phyloP scores from a whole-genome alignment of 1,284 basidiomycete genomes.

The Blastosporella zonata region DNA sequence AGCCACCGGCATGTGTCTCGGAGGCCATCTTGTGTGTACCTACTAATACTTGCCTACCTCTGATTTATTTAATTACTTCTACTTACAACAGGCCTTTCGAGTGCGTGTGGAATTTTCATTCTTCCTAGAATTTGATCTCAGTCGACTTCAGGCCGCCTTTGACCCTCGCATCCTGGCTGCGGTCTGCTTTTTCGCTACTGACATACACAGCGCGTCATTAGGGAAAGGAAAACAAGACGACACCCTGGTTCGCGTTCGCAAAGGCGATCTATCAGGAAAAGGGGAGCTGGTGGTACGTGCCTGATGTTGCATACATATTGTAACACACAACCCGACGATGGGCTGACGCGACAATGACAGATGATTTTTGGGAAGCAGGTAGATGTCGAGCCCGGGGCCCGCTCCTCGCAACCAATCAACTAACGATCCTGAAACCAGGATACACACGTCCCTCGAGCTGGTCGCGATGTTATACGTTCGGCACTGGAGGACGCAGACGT shows the following conservation, averaged over 20 bases:
- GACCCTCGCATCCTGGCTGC: constrained; percentile 79
- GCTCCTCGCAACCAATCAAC: not conserved
- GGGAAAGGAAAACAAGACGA: constrained; percentile 84
- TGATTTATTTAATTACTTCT: not conserved
- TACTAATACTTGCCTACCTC: not conserved
- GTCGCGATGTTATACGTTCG: constrained; percentile 79
- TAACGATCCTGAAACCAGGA: constrained; percentile 43
- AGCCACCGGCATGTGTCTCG: constrained; percentile 86
- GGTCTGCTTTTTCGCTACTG: constrained; percentile 93
- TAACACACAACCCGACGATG: not conserved
- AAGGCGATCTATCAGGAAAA: constrained; percentile 73
- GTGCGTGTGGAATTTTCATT: constrained; percentile 31
- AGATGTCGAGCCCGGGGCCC: constrained; percentile 12
- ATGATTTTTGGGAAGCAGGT: constrained; percentile 95
- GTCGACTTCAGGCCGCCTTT: constrained; percentile 81
- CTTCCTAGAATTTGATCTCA: not conserved
- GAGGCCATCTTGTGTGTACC: constrained; percentile 70
- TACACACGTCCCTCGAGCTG: constrained; percentile 84
- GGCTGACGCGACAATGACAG: constrained; percentile 31
- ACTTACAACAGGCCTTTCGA: constrained; percentile 48
- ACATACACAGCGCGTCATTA: constrained; percentile 82
- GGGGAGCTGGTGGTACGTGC: constrained; percentile 76
- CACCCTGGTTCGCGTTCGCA: constrained; percentile 65
- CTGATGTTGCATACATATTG: not conserved
- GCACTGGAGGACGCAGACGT: constrained; percentile 78